Evolutionary conservation across 2,329 filamentous ascomycete genomes (phyloP).

Genomic region (Xylariaceae sp.): DNA sequence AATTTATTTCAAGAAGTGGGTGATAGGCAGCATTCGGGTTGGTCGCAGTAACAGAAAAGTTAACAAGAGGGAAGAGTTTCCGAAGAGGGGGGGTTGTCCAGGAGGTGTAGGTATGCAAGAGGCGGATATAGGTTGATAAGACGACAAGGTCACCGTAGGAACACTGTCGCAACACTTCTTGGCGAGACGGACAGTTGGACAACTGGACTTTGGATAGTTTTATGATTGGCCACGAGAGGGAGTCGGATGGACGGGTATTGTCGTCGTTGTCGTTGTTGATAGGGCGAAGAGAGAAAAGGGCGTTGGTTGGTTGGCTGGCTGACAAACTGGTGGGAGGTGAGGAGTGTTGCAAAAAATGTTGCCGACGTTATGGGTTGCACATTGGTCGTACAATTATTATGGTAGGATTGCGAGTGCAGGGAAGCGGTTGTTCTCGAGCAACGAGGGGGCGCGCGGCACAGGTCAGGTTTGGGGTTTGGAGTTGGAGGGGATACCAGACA

Average conservation of each 20-base stretch:
- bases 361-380: slow-evolving; percentile 13
- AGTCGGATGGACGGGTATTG: slow-evolving; percentile 20
- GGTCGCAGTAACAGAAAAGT: slow-evolving; percentile 13
- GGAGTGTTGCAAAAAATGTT: slow-evolving; percentile 7
- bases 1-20: not conserved
- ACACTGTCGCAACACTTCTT: slow-evolving; percentile 29
- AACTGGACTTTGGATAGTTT: slow-evolving; percentile 1
- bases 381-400: slow-evolving; percentile 13
- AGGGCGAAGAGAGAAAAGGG: slow-evolving; percentile 6
- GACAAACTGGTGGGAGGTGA: no score
- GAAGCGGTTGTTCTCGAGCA: slow-evolving; percentile 32
- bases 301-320: slow-evolving; percentile 18
- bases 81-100: slow-evolving; percentile 18
- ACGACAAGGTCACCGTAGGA: slow-evolving; percentile 30
- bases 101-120: slow-evolving; percentile 10
- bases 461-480: slow-evolving; percentile 6
- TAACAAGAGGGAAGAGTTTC: slow-evolving; percentile 18
- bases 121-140: slow-evolving; percentile 4
- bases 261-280: slow-evolving; percentile 23
- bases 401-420: slow-evolving; percentile 33
- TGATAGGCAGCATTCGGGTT: slow-evolving; percentile 12
- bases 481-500: slow-evolving; percentile 5
- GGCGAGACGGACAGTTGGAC: slow-evolving; percentile 25
- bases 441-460: slow-evolving; percentile 20
- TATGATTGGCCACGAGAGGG: slow-evolving; percentile 24